These are phyloP conservation scores for Kodamaea alishanica DNA, from an alignment of 1,139 yeast genomes.

Conservation along the genomic window DNA sequence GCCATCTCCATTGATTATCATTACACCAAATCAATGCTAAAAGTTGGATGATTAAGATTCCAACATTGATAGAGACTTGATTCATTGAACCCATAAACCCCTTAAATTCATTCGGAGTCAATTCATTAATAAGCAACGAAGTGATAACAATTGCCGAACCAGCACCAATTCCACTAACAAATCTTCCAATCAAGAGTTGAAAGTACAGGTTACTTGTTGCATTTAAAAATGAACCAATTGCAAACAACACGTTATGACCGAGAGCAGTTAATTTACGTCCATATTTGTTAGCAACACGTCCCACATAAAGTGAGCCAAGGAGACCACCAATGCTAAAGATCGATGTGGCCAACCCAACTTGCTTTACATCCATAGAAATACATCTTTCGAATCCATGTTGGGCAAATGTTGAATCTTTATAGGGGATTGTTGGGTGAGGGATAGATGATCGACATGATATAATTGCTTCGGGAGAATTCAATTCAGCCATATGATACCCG, in stretches of 20 bases:
- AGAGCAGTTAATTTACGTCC: constrained; percentile 65
- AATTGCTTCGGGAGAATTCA: constrained; percentile 44
- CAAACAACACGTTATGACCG: constrained; percentile 52
- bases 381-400: constrained; percentile 39
- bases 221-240: constrained; percentile 67
- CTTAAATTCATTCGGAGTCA: constrained; percentile 62
- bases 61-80: constrained; percentile 80
- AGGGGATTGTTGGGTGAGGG: constrained; percentile 35
- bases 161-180: constrained; percentile 79
- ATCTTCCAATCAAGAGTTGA: constrained; percentile 61
- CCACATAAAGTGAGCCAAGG: constrained; percentile 70
- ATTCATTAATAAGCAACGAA: constrained; percentile 76
- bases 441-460: constrained; percentile 32
- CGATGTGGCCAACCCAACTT: constrained; percentile 79
- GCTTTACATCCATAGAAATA: constrained; percentile 58
- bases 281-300: constrained; percentile 58
- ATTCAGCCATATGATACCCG: constrained; percentile 50
- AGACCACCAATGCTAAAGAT: constrained; percentile 86
- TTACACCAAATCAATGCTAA: constrained; percentile 69
- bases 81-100: constrained; percentile 87
- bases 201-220: constrained; percentile 46
- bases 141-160: constrained; percentile 84
- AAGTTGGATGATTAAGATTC: constrained; percentile 75
- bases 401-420: constrained; percentile 38
- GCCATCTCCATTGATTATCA: constrained; percentile 64